Base-by-base conservation (phyloP, 2,329 filamentous ascomycete species). In the Scedosporium aurantiacum region DNA sequence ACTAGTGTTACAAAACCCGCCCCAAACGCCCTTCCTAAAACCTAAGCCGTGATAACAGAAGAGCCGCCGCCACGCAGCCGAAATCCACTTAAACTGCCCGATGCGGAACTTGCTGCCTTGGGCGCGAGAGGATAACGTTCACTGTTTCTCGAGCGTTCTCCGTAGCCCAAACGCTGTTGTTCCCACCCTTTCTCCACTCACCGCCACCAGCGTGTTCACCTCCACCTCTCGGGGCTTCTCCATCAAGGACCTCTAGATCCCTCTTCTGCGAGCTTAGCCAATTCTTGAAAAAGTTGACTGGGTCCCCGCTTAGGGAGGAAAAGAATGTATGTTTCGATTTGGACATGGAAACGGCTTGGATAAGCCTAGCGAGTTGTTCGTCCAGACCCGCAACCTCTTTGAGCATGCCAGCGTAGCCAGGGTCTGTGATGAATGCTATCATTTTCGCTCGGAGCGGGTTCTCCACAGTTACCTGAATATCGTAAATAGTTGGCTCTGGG, bases 281-380 rank as follows among this genome's bases (percentile, higher is more conserved):
- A 69, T 89, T 85, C 65, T 84, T 86, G 63, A 97, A 81, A 68
- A 97, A 97, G 12, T 82, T 84, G 16, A 89, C 87, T 0, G 94
- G 94, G 67, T 97, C 91, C 65, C 88, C 84, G 63, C 86, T 84
- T 65, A 97, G 79, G 4, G 85, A 84, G 5, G 83, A 85, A 73
- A 94, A 88, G 77, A 99, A 99, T 16, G 87, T 84, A 71, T 96
- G 90, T 71, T 96, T 96, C 25, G 91, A 90, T 71, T 96, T 96
- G 27, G 89, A 90, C 66, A 91, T 86, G 28, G 86, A 82, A 54
- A 97, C 82, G 1, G 90, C 90, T 71, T 96, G 91, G 62, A 97
- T 79, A 21, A 96, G 80, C 14, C 89, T 80, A 0, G 91, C 89
- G 2, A 97, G 80, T 67, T 96, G 89, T 63, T 96, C 91, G 70